Evolutionary conservation across 2,329 filamentous ascomycete genomes (phyloP).

Genomic region (Cercospora sojina): DNA sequence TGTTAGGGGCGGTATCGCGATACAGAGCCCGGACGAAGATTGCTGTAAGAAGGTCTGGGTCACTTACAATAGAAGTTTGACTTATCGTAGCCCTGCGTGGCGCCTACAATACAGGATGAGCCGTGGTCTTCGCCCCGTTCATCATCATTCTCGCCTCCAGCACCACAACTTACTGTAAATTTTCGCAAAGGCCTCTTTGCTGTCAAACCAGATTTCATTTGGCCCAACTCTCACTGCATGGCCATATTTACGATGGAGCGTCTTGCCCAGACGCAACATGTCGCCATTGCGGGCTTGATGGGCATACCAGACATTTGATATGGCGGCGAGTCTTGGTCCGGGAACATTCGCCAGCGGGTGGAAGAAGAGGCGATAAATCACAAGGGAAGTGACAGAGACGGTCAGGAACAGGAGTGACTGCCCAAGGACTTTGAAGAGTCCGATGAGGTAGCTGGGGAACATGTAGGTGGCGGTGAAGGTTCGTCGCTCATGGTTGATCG

Average conservation of each 20-base stretch:
- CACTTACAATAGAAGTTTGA: slow-evolving; percentile 21
- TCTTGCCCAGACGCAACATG: slow-evolving; percentile 18
- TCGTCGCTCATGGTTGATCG: not conserved
- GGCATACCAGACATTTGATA: slow-evolving; percentile 26
- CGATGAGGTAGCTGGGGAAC: not conserved
- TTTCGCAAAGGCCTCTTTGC: slow-evolving; percentile 19
- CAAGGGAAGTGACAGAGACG: not conserved
- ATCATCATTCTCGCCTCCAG: not conserved
- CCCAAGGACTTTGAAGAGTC: not conserved
- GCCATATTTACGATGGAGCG: slow-evolving; percentile 43
- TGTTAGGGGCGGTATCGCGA: not conserved
- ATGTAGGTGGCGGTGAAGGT: not conserved
- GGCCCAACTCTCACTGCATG: slow-evolving; percentile 49
- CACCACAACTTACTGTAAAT: slow-evolving; percentile 19
- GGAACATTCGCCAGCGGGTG: slow-evolving; percentile 39
- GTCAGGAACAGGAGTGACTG: not conserved
- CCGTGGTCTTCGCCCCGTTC: not conserved
- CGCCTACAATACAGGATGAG: not conserved
- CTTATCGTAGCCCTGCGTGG: slow-evolving; percentile 20
- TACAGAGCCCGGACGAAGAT: not conserved
- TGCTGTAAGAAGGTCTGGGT: not conserved
- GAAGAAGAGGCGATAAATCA: slow-evolving; percentile 35
- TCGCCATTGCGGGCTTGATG: slow-evolving; percentile 23
- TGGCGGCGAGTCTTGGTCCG: slow-evolving; percentile 38
- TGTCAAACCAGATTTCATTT: slow-evolving; percentile 42